Evolutionary conservation across 73 alveolate genomes (phyloP).

Genomic region (Paramecium sonneborni): DNA sequence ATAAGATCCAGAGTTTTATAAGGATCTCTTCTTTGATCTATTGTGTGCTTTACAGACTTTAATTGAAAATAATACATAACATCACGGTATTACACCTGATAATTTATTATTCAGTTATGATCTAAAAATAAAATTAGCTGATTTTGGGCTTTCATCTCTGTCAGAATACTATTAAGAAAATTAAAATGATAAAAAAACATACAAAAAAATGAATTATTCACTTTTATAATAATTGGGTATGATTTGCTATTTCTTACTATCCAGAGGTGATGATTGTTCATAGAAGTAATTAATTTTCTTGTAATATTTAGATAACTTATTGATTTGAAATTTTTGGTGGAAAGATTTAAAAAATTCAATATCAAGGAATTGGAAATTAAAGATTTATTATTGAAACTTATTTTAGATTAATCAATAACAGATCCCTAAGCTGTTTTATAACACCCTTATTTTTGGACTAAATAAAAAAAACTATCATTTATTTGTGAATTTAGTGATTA

Average conservation of each 20-base stretch:
- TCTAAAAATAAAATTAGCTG: conserved; percentile 80
- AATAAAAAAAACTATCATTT: conserved; percentile 69
- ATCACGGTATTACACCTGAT: conserved; percentile 90
- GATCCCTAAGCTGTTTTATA: not conserved
- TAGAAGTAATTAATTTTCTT: conserved; percentile 61
- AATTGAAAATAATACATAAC: conserved; percentile 80
- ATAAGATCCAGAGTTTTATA: not conserved
- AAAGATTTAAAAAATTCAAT: conserved; percentile 6
- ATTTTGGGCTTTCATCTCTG: conserved; percentile 85
- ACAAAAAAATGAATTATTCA: conserved; percentile 35
- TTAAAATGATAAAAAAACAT: not conserved
- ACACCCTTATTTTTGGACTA: conserved; percentile 75
- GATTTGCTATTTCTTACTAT: conserved; percentile 66
- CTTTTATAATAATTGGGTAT: conserved; percentile 73
- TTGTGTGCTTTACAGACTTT: conserved; percentile 78
- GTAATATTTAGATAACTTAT: conserved; percentile 58
- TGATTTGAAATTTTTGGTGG: conserved; percentile 40
- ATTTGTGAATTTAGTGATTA: conserved; percentile 73
- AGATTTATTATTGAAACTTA: not conserved
- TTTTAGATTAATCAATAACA: not conserved
- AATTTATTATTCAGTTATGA: conserved; percentile 83
- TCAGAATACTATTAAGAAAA: conserved; percentile 39
- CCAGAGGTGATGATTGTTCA: conserved; percentile 74
- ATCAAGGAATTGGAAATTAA: not conserved
- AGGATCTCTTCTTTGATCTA: conserved; percentile 72